Evolutionary conservation across 1,139 yeast genomes (phyloP).

Genomic region (Suhomyces bribrorum): DNA sequence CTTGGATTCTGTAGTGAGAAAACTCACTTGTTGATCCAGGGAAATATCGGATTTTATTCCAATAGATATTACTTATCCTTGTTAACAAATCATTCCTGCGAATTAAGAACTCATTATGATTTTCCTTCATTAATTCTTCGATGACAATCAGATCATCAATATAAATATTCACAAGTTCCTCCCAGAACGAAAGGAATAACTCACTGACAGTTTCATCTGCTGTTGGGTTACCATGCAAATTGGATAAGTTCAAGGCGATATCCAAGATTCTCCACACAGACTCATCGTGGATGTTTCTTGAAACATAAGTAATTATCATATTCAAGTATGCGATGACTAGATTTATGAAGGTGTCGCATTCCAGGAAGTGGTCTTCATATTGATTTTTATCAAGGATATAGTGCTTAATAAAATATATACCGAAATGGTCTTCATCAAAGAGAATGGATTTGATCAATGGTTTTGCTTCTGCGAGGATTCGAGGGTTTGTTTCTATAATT

Average conservation of each 20-base stretch:
- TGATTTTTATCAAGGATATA: slow-evolving; percentile 24
- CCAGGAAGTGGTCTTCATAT: slow-evolving; percentile 40
- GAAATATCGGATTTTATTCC: slow-evolving; percentile 54
- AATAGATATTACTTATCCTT: slow-evolving; percentile 55
- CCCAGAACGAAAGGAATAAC: slow-evolving; percentile 79
- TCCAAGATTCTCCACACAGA: slow-evolving; percentile 43
- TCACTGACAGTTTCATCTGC: slow-evolving; percentile 69
- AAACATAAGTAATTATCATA: slow-evolving; percentile 50
- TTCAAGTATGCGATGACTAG: slow-evolving; percentile 56
- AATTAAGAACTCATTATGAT: slow-evolving; percentile 23
- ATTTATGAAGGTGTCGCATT: slow-evolving; percentile 50
- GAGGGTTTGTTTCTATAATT: slow-evolving; percentile 47
- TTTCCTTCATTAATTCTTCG: slow-evolving; percentile 29
- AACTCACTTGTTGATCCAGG: slow-evolving; percentile 47
- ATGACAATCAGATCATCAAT: slow-evolving; percentile 54
- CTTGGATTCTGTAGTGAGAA: slow-evolving; percentile 65
- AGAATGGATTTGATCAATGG: slow-evolving; percentile 25
- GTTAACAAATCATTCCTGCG: slow-evolving; percentile 42
- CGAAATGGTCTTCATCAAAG: slow-evolving; percentile 44
- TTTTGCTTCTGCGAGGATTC: slow-evolving; percentile 35
- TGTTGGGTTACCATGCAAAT: slow-evolving; percentile 61
- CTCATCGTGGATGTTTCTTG: slow-evolving; percentile 46
- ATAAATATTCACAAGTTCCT: slow-evolving; percentile 64
- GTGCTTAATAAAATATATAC: slow-evolving; percentile 30
- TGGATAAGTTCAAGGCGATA: slow-evolving; percentile 58